These are phyloP conservation scores for Cercospora sp. DNA, from an alignment of 2,329 filamentous ascomycete genomes.

Conservation along the genomic window DNA sequence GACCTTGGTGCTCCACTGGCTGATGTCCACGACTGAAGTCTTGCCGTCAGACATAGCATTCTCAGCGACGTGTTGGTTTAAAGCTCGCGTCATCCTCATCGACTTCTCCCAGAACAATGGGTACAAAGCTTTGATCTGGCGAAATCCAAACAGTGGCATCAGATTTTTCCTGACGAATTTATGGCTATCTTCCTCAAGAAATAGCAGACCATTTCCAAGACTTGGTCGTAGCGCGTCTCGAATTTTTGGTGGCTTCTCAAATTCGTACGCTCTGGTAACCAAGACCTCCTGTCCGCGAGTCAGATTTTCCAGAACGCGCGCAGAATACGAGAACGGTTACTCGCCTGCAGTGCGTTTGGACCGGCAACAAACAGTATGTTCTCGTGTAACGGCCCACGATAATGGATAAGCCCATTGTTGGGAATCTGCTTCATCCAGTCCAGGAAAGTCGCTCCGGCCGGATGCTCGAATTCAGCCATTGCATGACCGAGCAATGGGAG, in stretches of 20 bases:
- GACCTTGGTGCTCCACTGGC: conserved; percentile 47
- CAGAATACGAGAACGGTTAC: not conserved
- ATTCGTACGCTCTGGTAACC: conserved; percentile 55
- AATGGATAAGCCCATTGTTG: conserved; percentile 45
- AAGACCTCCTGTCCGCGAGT: conserved; percentile 46
- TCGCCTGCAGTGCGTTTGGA: conserved; percentile 41
- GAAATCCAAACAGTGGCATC: conserved; percentile 78
- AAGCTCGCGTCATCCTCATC: conserved; percentile 63
- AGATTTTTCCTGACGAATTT: conserved; percentile 67
- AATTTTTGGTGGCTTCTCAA: conserved; percentile 50
- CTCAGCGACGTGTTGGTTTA: conserved; percentile 54
- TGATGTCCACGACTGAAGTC: conserved; percentile 41
- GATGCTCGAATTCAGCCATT: conserved; percentile 38
- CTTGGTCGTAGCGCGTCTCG: conserved; percentile 50
- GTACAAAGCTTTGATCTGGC: conserved; percentile 82
- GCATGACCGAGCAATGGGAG: conserved; percentile 42
- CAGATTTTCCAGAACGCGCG: not conserved
- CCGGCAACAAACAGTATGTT: conserved; percentile 43
- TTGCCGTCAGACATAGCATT: conserved; percentile 30
- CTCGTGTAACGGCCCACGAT: conserved; percentile 42
- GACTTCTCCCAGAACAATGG: conserved; percentile 81
- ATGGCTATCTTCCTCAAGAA: conserved; percentile 54
- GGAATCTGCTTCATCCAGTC: conserved; percentile 42
- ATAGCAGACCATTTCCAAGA: conserved; percentile 53
- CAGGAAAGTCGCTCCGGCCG: conserved; percentile 38